Evolutionary conservation across 2,329 filamentous ascomycete species (phyloP), one percentile per base, ranked within the genome.

Genomic region (Aspergillus pseudoviridinutans): DNA sequence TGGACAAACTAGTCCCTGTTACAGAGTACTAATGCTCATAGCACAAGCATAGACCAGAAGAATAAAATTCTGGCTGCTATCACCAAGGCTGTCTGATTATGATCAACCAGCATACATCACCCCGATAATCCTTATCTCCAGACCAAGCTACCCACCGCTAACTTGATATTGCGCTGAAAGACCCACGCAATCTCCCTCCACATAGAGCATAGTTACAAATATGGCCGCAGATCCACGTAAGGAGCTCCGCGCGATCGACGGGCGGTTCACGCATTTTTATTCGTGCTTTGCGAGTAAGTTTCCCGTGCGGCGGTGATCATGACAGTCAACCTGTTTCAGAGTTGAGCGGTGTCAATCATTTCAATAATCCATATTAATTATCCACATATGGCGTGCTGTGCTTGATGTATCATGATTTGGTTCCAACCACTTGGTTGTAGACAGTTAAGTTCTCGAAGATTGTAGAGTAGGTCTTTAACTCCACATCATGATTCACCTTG

Each of bases 231-330:
- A 65, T 65, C 63, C 32, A 60, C 59, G 62, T 63, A 65, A 65
- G 63, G 62, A 64, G 59, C 61, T 64, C 62, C 62, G 63, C 63
- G 62, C 62, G 63, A 65, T 65, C 62, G 62, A 63, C 63, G 61
- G 50, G 56, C 61, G 51, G 49, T 56, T 51, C 60, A 50, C 59
- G 50, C 53, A 55, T 49, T 41, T 38, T 54, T 35, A 58, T 58
- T 59, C 51, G 57, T 38, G 32, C 5, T 38, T n/a, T 38, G 56
- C 55, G 35, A 46, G 54, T 58, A 55, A 14, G 49, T 50, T 6
- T 54, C 55, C 58, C 58, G 47, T 47, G 32, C 32, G 50, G 50
- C 54, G 58, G 54, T 38, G 51, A 57, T 59, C 58, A 54, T 57
- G 49, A 38, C 28, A 38, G 28, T 38, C 14, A 38, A 44, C 49